Conservation (phyloP, 2,329 filamentous ascomycete species). For the Malbranchea zuffiana region DNA sequence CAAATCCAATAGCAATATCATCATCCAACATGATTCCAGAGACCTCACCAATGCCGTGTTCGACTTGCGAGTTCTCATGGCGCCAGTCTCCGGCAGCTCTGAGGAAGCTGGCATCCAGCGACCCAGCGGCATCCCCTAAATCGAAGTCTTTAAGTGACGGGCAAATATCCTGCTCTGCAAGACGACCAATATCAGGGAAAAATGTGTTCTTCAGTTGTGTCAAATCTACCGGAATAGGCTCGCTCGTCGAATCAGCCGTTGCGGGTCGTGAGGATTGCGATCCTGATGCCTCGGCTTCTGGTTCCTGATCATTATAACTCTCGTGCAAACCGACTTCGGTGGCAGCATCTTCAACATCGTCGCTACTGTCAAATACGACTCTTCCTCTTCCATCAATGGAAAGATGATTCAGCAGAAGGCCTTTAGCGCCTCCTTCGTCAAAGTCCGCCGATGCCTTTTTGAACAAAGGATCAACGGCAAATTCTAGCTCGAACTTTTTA, state of each 20-base stretch:
- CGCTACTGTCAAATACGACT: constrained; percentile 97
- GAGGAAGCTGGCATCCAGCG: constrained; percentile 82
- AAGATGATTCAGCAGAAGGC: constrained; percentile 87
- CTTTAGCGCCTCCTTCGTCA: constrained; percentile 94
- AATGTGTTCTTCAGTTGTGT: constrained; percentile 63
- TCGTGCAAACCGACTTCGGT: constrained; percentile 27
- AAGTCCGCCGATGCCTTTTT: constrained; percentile 98
- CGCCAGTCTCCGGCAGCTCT: constrained; percentile 81
- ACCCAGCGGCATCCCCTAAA: constrained; percentile 72
- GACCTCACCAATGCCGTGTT: constrained; percentile 49
- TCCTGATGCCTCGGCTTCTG: constrained; percentile 35
- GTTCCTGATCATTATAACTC: constrained; percentile 31
- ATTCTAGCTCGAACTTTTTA: constrained; percentile 96
- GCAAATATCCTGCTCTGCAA: constrained; percentile 86
- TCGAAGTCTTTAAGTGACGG: constrained; percentile 91
- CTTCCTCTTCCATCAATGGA: constrained; percentile 84
- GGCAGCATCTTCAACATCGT: constrained; percentile 55
- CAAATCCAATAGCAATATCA: constrained; percentile 71
- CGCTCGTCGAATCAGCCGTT: constrained; percentile 27
- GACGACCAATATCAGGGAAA: constrained; percentile 64
- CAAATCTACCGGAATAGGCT: constrained; percentile 69
- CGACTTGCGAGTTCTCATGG: constrained; percentile 50
- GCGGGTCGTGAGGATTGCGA: constrained; percentile 24
- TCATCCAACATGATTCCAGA: constrained; percentile 79
- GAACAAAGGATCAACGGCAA: constrained; percentile 94